Evolutionary conservation across 805 yeast genomes (phyloP).

Genomic region (Clavispora phyllophila): DNA sequence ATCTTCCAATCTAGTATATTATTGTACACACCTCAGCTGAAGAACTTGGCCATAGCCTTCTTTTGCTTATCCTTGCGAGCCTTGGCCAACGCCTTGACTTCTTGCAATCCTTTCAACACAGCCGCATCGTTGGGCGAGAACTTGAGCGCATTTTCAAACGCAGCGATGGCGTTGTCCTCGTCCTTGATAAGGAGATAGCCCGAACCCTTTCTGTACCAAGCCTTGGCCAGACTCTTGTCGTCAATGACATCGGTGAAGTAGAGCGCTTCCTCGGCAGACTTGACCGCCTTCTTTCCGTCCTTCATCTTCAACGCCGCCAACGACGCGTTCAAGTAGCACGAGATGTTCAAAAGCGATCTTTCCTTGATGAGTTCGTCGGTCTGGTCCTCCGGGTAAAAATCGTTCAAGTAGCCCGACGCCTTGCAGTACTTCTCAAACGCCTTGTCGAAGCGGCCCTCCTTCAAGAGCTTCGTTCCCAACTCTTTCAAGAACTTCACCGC

Average conservation of each 20-base stretch:
- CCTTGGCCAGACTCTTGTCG: slow-evolving; percentile 74
- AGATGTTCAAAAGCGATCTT: slow-evolving; percentile 51
- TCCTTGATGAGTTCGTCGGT: slow-evolving; percentile 47
- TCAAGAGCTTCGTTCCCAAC: slow-evolving; percentile 73
- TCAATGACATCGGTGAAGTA: slow-evolving; percentile 50
- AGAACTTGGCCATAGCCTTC: slow-evolving; percentile 71
- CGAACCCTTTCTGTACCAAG: slow-evolving; percentile 77
- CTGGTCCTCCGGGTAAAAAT: slow-evolving; percentile 69
- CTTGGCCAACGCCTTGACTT: slow-evolving; percentile 49
- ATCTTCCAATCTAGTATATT: too few relatives aligned
- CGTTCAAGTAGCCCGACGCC: slow-evolving; percentile 63
- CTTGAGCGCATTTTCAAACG: slow-evolving; percentile 60
- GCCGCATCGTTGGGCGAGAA: slow-evolving; percentile 70
- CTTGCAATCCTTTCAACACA: slow-evolving; percentile 57
- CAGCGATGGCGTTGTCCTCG: slow-evolving; percentile 63
- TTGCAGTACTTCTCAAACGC: slow-evolving; percentile 70
- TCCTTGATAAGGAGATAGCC: slow-evolving; percentile 63
- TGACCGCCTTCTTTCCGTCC: slow-evolving; percentile 48
- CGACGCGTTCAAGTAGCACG: slow-evolving; percentile 68
- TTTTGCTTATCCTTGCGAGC: slow-evolving; percentile 62
- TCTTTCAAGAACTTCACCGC: slow-evolving; percentile 66
- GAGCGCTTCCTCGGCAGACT: slow-evolving; percentile 62
- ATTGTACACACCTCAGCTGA: slow-evolving; percentile 18
- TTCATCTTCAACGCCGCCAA: slow-evolving; percentile 64
- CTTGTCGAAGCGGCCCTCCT: slow-evolving; percentile 49